Conservation (phyloP, 495 filamentous ascomycete species). For the Podospora comata region DNA sequence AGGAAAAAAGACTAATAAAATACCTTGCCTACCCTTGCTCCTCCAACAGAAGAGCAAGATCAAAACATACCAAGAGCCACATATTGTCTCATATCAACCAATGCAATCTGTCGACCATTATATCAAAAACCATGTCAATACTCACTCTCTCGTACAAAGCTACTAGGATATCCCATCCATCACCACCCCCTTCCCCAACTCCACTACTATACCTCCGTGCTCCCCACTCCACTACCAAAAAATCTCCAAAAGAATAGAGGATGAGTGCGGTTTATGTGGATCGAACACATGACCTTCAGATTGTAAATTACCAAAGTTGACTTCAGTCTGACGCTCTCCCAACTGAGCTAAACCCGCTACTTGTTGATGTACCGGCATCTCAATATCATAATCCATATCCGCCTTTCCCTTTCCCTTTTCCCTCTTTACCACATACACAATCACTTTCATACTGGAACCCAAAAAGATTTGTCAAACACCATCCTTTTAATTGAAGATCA, state of each 20-base stretch:
- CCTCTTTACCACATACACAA: background rate
- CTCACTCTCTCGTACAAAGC: too few relatives aligned
- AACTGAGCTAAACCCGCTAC: constrained; percentile 6
- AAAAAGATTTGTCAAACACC: background rate
- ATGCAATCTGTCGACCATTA: background rate
- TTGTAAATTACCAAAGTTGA: background rate
- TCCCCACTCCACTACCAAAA: background rate
- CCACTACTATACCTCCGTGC: too few relatives aligned
- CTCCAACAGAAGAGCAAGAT: background rate
- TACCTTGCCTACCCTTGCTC: background rate
- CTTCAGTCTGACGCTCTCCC: constrained; percentile 8
- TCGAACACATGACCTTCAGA: constrained; percentile 8
- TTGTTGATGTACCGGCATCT: background rate
- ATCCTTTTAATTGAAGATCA: background rate
- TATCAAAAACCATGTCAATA: background rate
- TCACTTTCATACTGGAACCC: background rate
- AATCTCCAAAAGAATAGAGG: background rate
- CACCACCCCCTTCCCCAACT: too few relatives aligned
- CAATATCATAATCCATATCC: background rate
- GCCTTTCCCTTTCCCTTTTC: too few relatives aligned
- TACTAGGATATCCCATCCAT: too few relatives aligned
- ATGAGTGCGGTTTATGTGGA: constrained; percentile 5
- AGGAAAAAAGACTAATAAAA: background rate
- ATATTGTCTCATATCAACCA: background rate
- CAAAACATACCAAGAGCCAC: background rate